Conservation (phyloP, 106 monocot species). For the Cymbidium sinense region DNA sequence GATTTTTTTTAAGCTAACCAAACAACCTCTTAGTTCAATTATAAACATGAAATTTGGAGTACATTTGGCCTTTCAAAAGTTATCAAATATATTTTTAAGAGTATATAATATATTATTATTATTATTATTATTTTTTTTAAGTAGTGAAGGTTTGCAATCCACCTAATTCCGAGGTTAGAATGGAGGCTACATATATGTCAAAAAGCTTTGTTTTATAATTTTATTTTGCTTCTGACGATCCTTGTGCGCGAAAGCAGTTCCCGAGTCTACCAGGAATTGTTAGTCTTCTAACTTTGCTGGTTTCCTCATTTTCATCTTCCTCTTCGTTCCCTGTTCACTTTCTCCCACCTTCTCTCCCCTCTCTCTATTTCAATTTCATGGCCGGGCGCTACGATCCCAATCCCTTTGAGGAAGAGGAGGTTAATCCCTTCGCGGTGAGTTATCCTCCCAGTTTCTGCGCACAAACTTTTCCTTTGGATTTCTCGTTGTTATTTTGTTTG, state of each 20-base stretch:
- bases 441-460: not conserved
- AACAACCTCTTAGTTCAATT: no score
- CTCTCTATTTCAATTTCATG: slow-evolving; percentile 20
- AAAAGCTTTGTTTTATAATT: not conserved
- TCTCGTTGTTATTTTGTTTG: not conserved
- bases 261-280: not conserved
- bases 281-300: not conserved
- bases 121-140: no score
- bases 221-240: not conserved
- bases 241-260: slow-evolving; percentile 1
- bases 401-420: slow-evolving; percentile 82
- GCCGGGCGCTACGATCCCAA: slow-evolving; percentile 68
- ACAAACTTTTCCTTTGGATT: not conserved
- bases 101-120: no score
- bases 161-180: not conserved
- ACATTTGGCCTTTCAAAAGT: no score
- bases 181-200: not conserved
- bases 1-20: no score
- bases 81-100: no score
- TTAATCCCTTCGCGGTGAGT: slow-evolving; percentile 78
- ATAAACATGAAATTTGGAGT: no score
- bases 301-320: not conserved
- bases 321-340: not conserved
- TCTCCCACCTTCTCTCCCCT: not conserved
- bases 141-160: no score